Evolutionary conservation across 495 filamentous ascomycete species (phyloP).

Genomic region (Xylaria intraflava): DNA sequence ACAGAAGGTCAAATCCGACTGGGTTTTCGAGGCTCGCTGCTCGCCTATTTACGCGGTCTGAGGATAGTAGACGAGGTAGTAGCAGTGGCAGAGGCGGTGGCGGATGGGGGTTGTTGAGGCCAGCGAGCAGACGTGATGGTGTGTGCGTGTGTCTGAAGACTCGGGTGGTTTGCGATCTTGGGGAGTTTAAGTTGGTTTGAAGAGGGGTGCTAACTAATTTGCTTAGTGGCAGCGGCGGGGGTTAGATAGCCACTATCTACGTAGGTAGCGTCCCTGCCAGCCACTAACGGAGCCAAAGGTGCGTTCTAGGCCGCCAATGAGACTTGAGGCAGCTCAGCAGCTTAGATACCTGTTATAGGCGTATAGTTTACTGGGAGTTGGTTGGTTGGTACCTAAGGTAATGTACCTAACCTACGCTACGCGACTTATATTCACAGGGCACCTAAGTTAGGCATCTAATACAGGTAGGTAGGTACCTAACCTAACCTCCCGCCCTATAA

Average conservation of each 20-base stretch:
- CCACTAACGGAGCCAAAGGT: neutral
- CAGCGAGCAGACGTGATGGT: neutral
- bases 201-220: constrained; percentile 8
- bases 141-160: too few species aligned
- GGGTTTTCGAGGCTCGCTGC: neutral
- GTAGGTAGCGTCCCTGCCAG: neutral
- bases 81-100: constrained; percentile 2
- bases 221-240: constrained; percentile 10
- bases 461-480: too few species aligned
- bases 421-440: too few species aligned
- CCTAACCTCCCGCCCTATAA: too few species aligned
- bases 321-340: too few species aligned
- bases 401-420: too few species aligned
- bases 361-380: too few species aligned
- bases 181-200: constrained; percentile 2
- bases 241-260: neutral
- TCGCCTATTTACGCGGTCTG: neutral
- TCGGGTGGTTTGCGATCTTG: neutral
- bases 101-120: neutral
- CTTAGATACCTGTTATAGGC: too few species aligned
- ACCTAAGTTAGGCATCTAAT: too few species aligned
- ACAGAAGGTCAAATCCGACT: neutral
- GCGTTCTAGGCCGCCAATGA: too few species aligned
- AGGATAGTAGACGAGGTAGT: neutral
- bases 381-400: too few species aligned